Base-by-base conservation (phyloP, 2,329 filamentous ascomycete species). In the Arthrinium puccinioides region DNA sequence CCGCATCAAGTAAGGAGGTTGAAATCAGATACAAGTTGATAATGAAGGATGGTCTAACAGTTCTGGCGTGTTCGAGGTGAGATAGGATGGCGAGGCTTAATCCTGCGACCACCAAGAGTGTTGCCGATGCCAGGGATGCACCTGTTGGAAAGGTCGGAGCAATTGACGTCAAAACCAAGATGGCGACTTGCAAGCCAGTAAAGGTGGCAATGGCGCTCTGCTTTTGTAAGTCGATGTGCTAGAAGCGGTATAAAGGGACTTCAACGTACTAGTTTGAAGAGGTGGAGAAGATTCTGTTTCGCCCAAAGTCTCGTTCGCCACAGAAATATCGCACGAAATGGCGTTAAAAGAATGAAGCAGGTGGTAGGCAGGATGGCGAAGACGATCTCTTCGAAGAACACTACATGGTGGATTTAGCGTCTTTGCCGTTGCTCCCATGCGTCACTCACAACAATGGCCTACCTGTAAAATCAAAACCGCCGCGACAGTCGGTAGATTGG, bases 21-120 rank as follows among this genome's bases (percentile, higher is more conserved):
- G 34, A 8, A 24, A 53, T 45, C 6, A 52, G 32, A 45, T 53
- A 44, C 14, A 14, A 13, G 13, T 32, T 39, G 39, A 44, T 41
- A 6, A 44, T 23, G 21, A 41, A 41, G 9, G 42, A 44, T 20
- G 42, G 42, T 28, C 39, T 35, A 11, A 41, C 29, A 18, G 34
- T 29, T 14, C 37, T 41, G 9, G 26, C 32, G 34, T 44, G 42
- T 27, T 44, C 34, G 11, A 44, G 35, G 18, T 41, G 36, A 10
- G 42, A 44, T n/a, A 44, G 36, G 21, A 23, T 15, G 6, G 35
- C 36, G 13, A 44, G 37, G n/a, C 20, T 18, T 13, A 44, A 24
- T 13, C 29, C 38, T n/a, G 39, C 18, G 20, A 26, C 20, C 15
- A 44, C 31, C n/a, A 27, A 35, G 8, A 41, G 20, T 10, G 21